A percentile compares a stretch with the other conserved stretches of the same genome.
Evolutionary conservation across 2,329 filamentous ascomycete species (phyloP).

Genomic region (Colletotrichum spaethianum): DNA sequence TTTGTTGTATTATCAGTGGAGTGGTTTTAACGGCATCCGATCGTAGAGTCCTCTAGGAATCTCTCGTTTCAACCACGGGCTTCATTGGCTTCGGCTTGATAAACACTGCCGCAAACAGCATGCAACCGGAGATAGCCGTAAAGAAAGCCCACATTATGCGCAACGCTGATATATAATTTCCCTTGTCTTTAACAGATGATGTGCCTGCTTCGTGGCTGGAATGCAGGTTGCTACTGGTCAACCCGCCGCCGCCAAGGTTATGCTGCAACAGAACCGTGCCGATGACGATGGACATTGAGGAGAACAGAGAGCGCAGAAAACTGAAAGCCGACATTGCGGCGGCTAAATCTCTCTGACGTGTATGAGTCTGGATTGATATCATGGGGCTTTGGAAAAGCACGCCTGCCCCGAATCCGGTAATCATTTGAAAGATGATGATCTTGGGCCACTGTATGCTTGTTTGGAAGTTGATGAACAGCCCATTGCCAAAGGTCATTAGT

Average conservation of each 20-base stretch:
- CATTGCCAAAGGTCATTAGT: constrained; percentile 72
- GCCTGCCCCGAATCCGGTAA: constrained; percentile 64
- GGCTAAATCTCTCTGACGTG: constrained; percentile 65
- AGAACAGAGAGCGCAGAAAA: constrained; percentile 69
- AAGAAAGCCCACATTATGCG: constrained; percentile 36
- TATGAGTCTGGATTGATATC: constrained; percentile 67
- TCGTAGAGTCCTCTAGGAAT: background rate
- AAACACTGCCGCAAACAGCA: constrained; percentile 21
- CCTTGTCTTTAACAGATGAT: background rate
- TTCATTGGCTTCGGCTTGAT: constrained; percentile 25
- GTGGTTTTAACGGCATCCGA: background rate
- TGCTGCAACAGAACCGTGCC: constrained; percentile 61
- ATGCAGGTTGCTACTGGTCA: constrained; percentile 12
- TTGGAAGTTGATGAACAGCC: constrained; percentile 69
- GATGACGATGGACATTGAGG: constrained; percentile 68
- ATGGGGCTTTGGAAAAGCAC: constrained; percentile 69
- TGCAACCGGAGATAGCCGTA: background rate
- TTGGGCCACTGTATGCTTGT: constrained; percentile 62
- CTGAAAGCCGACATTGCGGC: constrained; percentile 68
- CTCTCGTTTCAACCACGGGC: background rate
- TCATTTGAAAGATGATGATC: constrained; percentile 64
- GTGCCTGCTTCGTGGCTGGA: background rate
- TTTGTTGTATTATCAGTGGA: no score
- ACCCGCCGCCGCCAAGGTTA: background rate
- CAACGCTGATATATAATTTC: constrained; percentile 8